These are phyloP conservation scores for Lantana camara DNA, from an alignment of 257 asterid species.

Conservation along the genomic window DNA sequence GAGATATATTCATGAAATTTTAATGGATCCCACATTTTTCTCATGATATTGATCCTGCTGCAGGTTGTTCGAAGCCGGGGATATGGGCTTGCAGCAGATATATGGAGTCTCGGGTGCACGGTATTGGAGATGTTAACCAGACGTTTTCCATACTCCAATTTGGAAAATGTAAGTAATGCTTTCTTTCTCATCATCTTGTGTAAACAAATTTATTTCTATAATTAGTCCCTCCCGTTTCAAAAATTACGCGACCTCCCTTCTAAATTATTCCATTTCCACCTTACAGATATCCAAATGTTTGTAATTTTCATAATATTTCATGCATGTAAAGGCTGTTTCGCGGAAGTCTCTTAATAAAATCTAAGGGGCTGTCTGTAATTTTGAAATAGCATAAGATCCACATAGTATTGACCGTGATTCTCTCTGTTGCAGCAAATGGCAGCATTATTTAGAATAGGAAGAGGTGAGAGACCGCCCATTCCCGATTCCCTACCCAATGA, in stretches of 20 bases:
- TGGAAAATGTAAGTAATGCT: conserved; percentile 66
- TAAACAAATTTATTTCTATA: neutral
- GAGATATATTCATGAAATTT: neutral
- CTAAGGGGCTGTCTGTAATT: too few relatives aligned
- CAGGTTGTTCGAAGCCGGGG: conserved; percentile 78
- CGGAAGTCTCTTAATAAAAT: too few relatives aligned
- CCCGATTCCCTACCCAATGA: conserved; percentile 69
- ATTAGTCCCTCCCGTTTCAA: too few relatives aligned
- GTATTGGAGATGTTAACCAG: conserved; percentile 92
- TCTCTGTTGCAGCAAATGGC: conserved; percentile 49
- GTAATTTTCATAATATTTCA: too few relatives aligned
- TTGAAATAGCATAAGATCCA: too few relatives aligned
- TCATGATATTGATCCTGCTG: conserved; percentile 24
- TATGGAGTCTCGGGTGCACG: conserved; percentile 98
- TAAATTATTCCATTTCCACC: too few relatives aligned
- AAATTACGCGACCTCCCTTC: too few relatives aligned
- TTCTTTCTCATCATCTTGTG: neutral
- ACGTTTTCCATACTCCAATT: conserved; percentile 66
- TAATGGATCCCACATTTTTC: conserved; percentile 7
- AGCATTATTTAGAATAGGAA: conserved; percentile 74
- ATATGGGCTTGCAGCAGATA: conserved; percentile 89
- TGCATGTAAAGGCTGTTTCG: too few relatives aligned
- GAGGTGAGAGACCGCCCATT: conserved; percentile 68
- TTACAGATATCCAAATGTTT: too few relatives aligned
- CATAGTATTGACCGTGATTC: conserved; percentile 22